A percentile compares a stretch with the other conserved stretches of the same genome.
These are phyloP conservation scores for Linnemannia hyalina DNA, from an alignment of 192 early-diverging fungal species.

Conservation along the genomic window DNA sequence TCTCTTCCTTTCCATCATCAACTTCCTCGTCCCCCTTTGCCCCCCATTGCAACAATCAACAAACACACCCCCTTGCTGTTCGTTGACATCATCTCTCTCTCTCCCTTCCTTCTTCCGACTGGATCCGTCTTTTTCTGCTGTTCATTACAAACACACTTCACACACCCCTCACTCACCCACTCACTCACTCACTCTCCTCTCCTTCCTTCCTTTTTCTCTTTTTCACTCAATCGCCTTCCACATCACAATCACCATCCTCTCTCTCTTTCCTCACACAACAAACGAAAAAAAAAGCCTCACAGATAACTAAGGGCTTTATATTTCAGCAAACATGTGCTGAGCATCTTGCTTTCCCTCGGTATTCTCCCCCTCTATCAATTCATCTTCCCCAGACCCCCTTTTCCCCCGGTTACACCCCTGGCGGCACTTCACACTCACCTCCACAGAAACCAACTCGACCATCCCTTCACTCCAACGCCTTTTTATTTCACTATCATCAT, in stretches of 20 bases:
- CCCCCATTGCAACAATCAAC: background rate
- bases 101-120: background rate
- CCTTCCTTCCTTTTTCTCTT: background rate
- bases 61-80: background rate
- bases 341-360: background rate
- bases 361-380: background rate
- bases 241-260: background rate
- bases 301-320: background rate
- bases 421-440: background rate
- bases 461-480: background rate
- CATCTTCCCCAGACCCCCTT: background rate
- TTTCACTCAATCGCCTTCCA: too few relatives aligned
- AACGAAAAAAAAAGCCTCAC: background rate
- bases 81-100: constrained; percentile 13
- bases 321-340: background rate
- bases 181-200: background rate
- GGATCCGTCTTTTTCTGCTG: background rate
- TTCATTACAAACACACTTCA: background rate
- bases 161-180: background rate
- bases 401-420: background rate
- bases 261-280: background rate
- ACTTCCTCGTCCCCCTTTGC: background rate
- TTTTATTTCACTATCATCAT: background rate
- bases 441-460: background rate
- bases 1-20: background rate